Conservation (phyloP, 2,329 filamentous ascomycete genomes). For the Cladophialophora psammophila region DNA sequence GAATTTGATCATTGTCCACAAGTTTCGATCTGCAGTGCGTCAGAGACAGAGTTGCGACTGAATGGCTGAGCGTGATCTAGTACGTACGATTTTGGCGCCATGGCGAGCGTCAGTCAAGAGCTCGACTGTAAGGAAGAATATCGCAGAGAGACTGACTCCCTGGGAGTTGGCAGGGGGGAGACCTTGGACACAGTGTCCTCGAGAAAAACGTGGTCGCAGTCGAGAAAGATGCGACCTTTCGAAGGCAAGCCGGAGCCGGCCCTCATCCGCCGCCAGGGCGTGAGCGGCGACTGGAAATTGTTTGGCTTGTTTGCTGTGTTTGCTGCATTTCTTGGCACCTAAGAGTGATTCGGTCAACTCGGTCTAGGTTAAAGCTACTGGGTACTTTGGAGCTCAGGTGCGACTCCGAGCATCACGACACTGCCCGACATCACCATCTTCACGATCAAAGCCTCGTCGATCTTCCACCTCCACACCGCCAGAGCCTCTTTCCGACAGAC, state of each 20-base stretch:
- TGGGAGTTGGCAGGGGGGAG: constrained; percentile 20
- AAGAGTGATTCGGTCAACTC: too few species aligned
- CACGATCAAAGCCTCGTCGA: too few species aligned
- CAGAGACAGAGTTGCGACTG: constrained; percentile 10
- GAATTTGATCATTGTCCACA: constrained; percentile 90
- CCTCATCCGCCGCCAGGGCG: neutral
- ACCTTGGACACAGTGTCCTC: constrained; percentile 35
- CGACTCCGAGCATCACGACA: too few species aligned
- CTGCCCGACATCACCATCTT: too few species aligned
- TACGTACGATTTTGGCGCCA: constrained; percentile 37
- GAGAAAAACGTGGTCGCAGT: constrained; percentile 27
- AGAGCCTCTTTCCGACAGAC: too few species aligned
- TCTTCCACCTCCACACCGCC: too few species aligned
- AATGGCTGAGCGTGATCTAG: neutral
- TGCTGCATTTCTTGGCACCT: constrained; percentile 6
- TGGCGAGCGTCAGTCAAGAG: constrained; percentile 42
- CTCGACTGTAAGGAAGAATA: constrained; percentile 29
- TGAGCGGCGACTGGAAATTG: neutral
- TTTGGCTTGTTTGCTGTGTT: neutral
- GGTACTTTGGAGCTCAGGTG: too few species aligned
- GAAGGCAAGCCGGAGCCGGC: neutral
- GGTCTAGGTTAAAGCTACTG: too few species aligned
- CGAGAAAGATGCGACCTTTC: constrained; percentile 8
- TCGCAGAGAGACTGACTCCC: constrained; percentile 20
- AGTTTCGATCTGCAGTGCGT: constrained; percentile 55